These are phyloP conservation scores for Ascochyta viciae-villosae DNA, from an alignment of 2,329 filamentous ascomycete species.

Conservation along the genomic window DNA sequence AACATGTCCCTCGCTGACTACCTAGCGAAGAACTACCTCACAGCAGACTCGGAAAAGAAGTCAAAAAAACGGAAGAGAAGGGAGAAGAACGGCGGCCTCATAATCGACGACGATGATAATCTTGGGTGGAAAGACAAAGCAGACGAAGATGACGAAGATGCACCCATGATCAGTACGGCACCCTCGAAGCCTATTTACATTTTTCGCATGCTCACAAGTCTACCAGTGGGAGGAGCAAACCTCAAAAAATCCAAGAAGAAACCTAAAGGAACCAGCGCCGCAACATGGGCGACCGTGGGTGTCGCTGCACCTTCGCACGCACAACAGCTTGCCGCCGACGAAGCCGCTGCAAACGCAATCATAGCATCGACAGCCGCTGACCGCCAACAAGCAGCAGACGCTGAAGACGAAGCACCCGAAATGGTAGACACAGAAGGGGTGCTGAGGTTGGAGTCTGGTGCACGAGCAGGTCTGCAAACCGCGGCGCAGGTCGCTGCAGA, in stretches of 20 bases:
- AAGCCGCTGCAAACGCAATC: slow-evolving; percentile 76
- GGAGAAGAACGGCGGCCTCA: slow-evolving; percentile 51
- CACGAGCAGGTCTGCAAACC: slow-evolving; percentile 84
- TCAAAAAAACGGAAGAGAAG: slow-evolving; percentile 61
- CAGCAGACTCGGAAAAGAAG: slow-evolving; percentile 63
- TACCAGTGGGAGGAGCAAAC: slow-evolving; percentile 43
- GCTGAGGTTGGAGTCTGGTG: slow-evolving; percentile 84
- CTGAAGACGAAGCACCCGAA: slow-evolving; percentile 53
- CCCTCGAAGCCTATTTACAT: background rate
- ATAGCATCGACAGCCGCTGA: slow-evolving; percentile 76
- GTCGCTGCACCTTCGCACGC: slow-evolving; percentile 57
- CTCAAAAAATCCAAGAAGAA: slow-evolving; percentile 69
- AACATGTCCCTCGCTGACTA: slow-evolving; percentile 78
- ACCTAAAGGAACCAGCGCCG: slow-evolving; percentile 27
- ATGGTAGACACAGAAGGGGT: slow-evolving; percentile 47
- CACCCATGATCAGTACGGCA: slow-evolving; percentile 50
- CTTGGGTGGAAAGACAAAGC: slow-evolving; percentile 59
- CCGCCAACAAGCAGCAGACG: slow-evolving; percentile 54
- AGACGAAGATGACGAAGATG: slow-evolving; percentile 64
- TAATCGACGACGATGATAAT: slow-evolving; percentile 62
- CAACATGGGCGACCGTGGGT: slow-evolving; percentile 74
- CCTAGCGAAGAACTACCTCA: slow-evolving; percentile 90
- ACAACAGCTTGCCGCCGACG: slow-evolving; percentile 74
- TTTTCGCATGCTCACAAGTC: slow-evolving; percentile 25
- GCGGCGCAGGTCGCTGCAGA: slow-evolving; percentile 72